phyloP scores from a whole-genome alignment of 176 grass and related monocot species.

The Saccharum officinarum region DNA sequence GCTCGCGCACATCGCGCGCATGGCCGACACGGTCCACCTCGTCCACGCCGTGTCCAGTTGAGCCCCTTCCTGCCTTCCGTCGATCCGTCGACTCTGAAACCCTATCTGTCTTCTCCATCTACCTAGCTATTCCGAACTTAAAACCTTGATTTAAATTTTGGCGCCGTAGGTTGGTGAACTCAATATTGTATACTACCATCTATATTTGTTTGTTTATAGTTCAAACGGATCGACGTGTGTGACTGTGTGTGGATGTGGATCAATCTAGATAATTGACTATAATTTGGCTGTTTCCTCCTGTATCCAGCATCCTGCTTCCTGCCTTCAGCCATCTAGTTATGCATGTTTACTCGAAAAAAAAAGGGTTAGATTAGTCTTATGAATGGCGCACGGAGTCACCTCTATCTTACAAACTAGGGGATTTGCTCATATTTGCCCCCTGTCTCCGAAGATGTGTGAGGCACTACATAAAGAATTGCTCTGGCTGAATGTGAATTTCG shows the following conservation, averaged over 20 bases:
- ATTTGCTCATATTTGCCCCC: not conserved
- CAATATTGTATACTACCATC: not conserved
- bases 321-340: not conserved
- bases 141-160: not conserved
- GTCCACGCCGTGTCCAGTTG: conserved; percentile 79
- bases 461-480: not conserved
- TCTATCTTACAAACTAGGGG: not conserved
- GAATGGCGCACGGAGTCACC: not conserved
- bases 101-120: not conserved
- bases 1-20: conserved; percentile 72
- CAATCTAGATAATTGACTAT: not conserved
- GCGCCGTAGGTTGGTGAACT: not conserved
- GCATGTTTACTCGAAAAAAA: not conserved
- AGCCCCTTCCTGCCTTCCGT: not conserved
- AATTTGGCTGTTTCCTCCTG: conserved; percentile 3
- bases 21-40: conserved; percentile 85
- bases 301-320: not conserved
- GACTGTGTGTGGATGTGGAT: not conserved
- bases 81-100: not conserved
- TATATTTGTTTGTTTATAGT: not conserved
- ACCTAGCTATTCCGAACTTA: not conserved
- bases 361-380: not conserved
- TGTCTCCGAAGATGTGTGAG: not conserved
- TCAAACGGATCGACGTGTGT: not conserved
- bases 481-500: not conserved